phyloP scores from a whole-genome alignment of 2,329 filamentous ascomycete species.

The Botryosphaeria dothidea region DNA sequence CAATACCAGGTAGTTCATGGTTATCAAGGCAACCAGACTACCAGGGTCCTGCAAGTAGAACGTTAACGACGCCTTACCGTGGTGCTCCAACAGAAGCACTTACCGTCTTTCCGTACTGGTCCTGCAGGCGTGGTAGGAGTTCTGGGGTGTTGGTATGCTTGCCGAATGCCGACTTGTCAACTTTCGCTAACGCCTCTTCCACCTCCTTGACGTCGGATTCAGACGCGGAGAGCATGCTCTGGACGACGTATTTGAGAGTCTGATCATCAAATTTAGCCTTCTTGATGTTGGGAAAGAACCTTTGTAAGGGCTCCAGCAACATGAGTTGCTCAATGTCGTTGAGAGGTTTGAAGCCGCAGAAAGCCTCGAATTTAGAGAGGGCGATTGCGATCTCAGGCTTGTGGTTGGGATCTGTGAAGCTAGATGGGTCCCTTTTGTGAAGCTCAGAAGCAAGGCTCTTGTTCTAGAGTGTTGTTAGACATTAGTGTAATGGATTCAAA shows the following conservation, averaged over 20 bases:
- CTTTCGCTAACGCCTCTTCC: conserved; percentile 64
- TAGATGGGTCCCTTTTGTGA: conserved; percentile 63
- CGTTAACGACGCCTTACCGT: background rate
- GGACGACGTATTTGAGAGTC: conserved; percentile 58
- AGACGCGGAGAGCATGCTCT: conserved; percentile 54
- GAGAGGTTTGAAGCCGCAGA: conserved; percentile 72
- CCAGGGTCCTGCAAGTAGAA: conserved; percentile 56
- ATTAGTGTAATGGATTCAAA: background rate
- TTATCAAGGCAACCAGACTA: conserved; percentile 66
- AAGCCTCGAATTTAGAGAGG: conserved; percentile 70
- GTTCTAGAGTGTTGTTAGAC: conserved; percentile 42
- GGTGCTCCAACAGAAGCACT: background rate
- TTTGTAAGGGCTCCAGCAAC: conserved; percentile 57
- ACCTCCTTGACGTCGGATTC: conserved; percentile 55
- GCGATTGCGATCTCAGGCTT: conserved; percentile 80
- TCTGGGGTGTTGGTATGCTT: conserved; percentile 71
- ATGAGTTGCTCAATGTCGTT: conserved; percentile 67
- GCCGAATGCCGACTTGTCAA: conserved; percentile 68
- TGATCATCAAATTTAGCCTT: conserved; percentile 58
- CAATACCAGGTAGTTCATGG: conserved; percentile 73
- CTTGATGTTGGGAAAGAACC: conserved; percentile 51
- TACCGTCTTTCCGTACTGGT: conserved; percentile 59
- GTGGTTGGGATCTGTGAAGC: conserved; percentile 73
- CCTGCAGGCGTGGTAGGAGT: conserved; percentile 64
- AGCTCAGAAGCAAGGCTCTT: conserved; percentile 65